A percentile compares a stretch with the other conserved stretches of the same genome.
Conservation (phyloP, 345 rosid genomes). For the Lenwebbia sp. region DNA sequence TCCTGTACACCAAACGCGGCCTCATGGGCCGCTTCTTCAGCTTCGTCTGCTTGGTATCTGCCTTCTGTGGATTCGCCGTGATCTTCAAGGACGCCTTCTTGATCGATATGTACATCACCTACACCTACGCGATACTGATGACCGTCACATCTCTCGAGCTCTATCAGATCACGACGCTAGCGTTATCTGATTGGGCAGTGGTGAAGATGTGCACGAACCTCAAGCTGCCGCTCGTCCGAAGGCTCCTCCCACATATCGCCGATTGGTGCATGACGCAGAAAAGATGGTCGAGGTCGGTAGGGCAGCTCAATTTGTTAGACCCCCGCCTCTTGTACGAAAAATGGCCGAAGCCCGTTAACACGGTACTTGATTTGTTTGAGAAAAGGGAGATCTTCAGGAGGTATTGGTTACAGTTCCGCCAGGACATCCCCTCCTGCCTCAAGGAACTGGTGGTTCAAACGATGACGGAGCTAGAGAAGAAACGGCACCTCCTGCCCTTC, state of each 20-base stretch:
- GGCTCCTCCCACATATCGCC: not conserved
- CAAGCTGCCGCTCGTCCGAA: not conserved
- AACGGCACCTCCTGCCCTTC: not conserved
- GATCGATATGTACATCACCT: not conserved
- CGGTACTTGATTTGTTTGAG: not conserved
- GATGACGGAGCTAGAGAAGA: not conserved
- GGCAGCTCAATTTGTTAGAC: not conserved
- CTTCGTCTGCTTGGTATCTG: not conserved
- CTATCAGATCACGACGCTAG: not conserved
- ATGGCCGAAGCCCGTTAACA: not conserved
- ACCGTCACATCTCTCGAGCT: not conserved
- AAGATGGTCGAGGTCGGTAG: not conserved
- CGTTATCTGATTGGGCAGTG: not conserved
- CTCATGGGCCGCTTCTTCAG: not conserved
- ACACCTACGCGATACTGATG: not conserved
- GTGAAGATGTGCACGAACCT: not conserved
- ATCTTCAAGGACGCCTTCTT: not conserved
- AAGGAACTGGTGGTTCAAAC: not conserved
- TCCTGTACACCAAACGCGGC: not conserved
- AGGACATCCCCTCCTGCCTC: not conserved
- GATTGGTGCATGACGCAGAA: not conserved
- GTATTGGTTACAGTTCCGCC: not conserved
- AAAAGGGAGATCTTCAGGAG: not conserved
- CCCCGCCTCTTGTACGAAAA: not conserved
- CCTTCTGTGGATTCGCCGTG: not conserved